Conservation (phyloP, 345 rosid genomes). For the Aquilaria sinensis region DNA sequence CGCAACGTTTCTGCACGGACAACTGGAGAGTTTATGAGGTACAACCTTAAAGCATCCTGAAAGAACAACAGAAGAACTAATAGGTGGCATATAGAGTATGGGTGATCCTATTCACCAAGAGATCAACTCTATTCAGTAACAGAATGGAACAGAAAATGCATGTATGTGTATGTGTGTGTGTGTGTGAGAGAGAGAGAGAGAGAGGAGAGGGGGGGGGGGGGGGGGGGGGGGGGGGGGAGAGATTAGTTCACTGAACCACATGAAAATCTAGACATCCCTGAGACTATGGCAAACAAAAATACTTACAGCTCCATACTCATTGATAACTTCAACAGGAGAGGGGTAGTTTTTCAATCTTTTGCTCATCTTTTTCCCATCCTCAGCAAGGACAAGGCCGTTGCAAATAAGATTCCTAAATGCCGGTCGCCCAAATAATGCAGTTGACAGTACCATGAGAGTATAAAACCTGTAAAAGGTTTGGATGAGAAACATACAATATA, state of each 20-base stretch:
- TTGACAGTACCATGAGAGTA: constrained; percentile 98
- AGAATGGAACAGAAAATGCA: not conserved
- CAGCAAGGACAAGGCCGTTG: constrained; percentile 96
- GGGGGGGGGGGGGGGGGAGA: not conserved
- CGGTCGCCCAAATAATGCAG: constrained; percentile 93
- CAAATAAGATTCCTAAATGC: constrained; percentile 92
- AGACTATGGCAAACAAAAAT: constrained; percentile 1
- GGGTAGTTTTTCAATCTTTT: constrained; percentile 90
- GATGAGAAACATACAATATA: not conserved
- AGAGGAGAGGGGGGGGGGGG: no score
- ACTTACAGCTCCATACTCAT: constrained; percentile 97
- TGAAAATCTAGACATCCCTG: constrained; percentile 2
- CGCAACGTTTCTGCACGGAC: constrained; percentile 96
- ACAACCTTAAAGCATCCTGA: constrained; percentile 92
- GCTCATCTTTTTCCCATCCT: constrained; percentile 99
- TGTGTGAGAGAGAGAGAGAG: no score
- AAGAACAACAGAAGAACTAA: constrained; percentile 2
- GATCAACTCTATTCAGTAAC: not conserved
- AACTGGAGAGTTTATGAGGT: constrained; percentile 96
- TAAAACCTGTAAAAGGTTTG: constrained; percentile 60
- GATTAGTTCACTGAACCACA: constrained; percentile 1
- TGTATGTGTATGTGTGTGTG: no score
- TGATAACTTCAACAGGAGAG: constrained; percentile 78
- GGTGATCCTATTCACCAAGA: not conserved
- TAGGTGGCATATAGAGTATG: constrained; percentile 3